Conservation (phyloP, 1,139 yeast species). For the Taphrina deformans region DNA sequence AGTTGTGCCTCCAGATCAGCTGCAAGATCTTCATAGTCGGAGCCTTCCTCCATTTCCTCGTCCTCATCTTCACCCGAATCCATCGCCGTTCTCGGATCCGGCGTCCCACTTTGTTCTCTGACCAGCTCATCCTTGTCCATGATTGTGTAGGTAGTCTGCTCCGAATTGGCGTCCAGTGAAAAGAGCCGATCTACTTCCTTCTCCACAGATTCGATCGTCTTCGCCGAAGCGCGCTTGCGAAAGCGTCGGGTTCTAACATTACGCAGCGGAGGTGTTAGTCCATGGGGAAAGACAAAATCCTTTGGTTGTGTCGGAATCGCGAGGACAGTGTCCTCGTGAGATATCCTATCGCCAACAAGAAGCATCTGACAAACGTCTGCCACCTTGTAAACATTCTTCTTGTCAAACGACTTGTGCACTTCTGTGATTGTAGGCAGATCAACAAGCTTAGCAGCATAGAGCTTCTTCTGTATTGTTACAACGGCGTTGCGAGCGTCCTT, state of each 20-base stretch:
- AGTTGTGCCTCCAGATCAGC: slow-evolving; percentile 44
- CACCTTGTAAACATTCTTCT: slow-evolving; percentile 82
- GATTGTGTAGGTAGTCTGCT: slow-evolving; percentile 74
- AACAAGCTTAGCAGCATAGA: slow-evolving; percentile 82
- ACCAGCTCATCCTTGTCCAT: slow-evolving; percentile 54
- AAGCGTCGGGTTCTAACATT: slow-evolving; percentile 58
- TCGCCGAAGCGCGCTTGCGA: slow-evolving; percentile 53
- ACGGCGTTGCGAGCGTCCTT: slow-evolving; percentile 72
- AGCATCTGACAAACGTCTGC: slow-evolving; percentile 85
- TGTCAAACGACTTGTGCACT: slow-evolving; percentile 83
- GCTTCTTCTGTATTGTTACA: slow-evolving; percentile 54
- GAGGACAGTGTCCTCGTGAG: slow-evolving; percentile 56
- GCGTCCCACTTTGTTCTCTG: slow-evolving; percentile 41
- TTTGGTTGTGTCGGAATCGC: slow-evolving; percentile 46
- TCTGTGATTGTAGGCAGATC: slow-evolving; percentile 89
- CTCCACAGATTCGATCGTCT: slow-evolving; percentile 65
- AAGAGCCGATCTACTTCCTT: slow-evolving; percentile 74
- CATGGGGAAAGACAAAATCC: slow-evolving; percentile 61
- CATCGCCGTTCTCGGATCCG: slow-evolving; percentile 43
- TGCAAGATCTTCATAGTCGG: slow-evolving; percentile 42
- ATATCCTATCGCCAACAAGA: slow-evolving; percentile 65
- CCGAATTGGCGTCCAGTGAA: slow-evolving; percentile 77
- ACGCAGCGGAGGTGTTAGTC: slow-evolving; percentile 74
- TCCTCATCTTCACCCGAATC: slow-evolving; percentile 40
- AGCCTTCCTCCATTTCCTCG: slow-evolving; percentile 27